phyloP scores from a whole-genome alignment of 2,329 filamentous ascomycete genomes.

The Teratosphaeria gauchensis region DNA sequence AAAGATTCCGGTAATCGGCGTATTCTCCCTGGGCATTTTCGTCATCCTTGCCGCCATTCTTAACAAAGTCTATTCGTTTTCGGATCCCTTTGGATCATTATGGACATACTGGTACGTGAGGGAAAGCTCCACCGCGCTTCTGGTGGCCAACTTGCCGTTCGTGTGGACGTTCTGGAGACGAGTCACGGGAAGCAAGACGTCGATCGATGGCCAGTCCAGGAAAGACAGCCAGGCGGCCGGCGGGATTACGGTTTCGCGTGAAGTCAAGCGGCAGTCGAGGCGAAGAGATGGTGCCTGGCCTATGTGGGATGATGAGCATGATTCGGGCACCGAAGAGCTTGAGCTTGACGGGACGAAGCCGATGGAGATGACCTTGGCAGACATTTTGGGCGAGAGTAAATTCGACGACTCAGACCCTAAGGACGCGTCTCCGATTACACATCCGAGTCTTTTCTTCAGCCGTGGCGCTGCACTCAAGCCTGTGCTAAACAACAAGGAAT shows the following conservation, averaged over 20 bases:
- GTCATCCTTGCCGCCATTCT: constrained; percentile 49
- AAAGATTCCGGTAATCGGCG: constrained; percentile 44
- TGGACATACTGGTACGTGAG: constrained; percentile 54
- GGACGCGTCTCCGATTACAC: constrained; percentile 8
- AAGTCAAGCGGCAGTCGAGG: constrained; percentile 4
- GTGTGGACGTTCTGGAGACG: constrained; percentile 47
- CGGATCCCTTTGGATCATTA: constrained; percentile 43
- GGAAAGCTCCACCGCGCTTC: constrained; percentile 49
- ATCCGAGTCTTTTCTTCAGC: constrained; percentile 11
- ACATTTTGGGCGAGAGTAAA: constrained; percentile 9
- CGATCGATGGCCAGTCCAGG: constrained; percentile 2
- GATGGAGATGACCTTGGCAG: constrained; percentile 7
- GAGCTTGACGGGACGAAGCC: constrained; percentile 2
- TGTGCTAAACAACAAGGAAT: constrained; percentile 1
- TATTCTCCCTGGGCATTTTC: constrained; percentile 49
- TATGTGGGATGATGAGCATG: background rate
- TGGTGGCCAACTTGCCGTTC: constrained; percentile 53
- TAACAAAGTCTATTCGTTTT: constrained; percentile 55
- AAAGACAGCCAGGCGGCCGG: constrained; percentile 1
- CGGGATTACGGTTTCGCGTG: background rate
- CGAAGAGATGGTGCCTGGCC: constrained; percentile 1
- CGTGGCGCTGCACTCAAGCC: constrained; percentile 1
- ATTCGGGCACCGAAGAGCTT: background rate
- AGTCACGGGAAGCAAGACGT: constrained; percentile 23
- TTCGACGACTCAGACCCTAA: constrained; percentile 1